These are phyloP conservation scores for Suillus variegatus DNA, from an alignment of 768 basidiomycete species.

Conservation along the genomic window DNA sequence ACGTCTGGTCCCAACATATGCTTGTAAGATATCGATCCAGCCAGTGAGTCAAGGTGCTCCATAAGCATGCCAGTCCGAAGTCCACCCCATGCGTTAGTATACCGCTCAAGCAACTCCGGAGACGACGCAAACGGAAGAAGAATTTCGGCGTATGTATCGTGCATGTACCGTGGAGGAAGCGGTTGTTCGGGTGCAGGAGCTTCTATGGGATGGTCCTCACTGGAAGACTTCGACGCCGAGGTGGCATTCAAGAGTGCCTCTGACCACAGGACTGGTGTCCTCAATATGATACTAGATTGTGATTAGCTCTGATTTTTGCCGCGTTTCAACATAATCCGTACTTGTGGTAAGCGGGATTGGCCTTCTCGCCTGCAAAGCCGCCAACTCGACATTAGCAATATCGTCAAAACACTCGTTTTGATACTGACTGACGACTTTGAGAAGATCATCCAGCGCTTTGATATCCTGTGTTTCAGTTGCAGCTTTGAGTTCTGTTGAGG, in stretches of 20 bases:
- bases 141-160: conserved; percentile 71
- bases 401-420: not conserved
- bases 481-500: conserved; percentile 20
- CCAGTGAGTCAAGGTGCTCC: conserved; percentile 84
- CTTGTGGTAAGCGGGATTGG: conserved; percentile 57
- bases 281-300: conserved; percentile 48
- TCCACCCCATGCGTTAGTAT: conserved; percentile 70
- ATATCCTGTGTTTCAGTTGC: conserved; percentile 60
- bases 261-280: conserved; percentile 57
- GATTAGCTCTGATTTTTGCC: conserved; percentile 6
- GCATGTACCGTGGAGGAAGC: conserved; percentile 56
- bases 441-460: conserved; percentile 53
- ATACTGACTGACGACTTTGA: conserved; percentile 58
- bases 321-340: conserved; percentile 25
- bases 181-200: conserved; percentile 16
- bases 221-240: conserved; percentile 25
- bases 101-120: conserved; percentile 60
- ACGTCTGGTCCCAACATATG: conserved; percentile 72
- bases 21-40: conserved; percentile 82
- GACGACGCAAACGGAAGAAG: conserved; percentile 64
- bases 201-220: conserved; percentile 13
- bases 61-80: conserved; percentile 73
- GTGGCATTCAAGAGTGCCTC: conserved; percentile 48
- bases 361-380: conserved; percentile 41
- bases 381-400: not conserved